phyloP scores from a whole-genome alignment of 257 asterid species.

The Nemophila menziesii region DNA sequence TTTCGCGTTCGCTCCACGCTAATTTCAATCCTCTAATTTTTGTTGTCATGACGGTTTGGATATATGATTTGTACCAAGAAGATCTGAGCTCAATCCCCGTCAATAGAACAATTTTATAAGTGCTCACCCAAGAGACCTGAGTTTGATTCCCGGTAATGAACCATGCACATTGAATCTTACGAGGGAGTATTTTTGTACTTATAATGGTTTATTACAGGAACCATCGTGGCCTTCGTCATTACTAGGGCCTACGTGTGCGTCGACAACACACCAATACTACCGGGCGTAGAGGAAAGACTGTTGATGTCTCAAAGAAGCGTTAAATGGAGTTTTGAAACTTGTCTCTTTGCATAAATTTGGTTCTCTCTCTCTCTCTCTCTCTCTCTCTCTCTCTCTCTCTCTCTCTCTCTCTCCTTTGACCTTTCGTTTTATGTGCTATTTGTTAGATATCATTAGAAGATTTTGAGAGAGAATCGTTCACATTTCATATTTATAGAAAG shows the following conservation, averaged over 20 bases:
- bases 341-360: neutral
- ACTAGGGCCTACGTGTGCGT: conserved; percentile 92
- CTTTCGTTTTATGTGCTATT: neutral
- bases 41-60: too few relatives aligned
- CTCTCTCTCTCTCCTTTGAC: neutral
- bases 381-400: too few relatives aligned
- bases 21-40: too few relatives aligned
- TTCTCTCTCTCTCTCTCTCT: too few relatives aligned
- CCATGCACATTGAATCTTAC: too few relatives aligned
- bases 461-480: neutral
- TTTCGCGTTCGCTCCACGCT: too few relatives aligned
- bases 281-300: conserved; percentile 91
- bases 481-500: neutral
- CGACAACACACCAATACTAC: conserved; percentile 97
- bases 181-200: too few relatives aligned
- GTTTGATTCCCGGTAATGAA: too few relatives aligned
- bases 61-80: too few relatives aligned
- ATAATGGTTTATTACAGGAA: conserved; percentile 26
- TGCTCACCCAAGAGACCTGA: too few relatives aligned
- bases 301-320: conserved; percentile 95
- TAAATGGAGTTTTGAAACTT: conserved; percentile 9
- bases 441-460: neutral
- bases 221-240: conserved; percentile 92
- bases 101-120: too few relatives aligned
- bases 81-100: too few relatives aligned